Conservation (phyloP, 2,329 filamentous ascomycete species). For the Pseudogymnoascus sp. region DNA sequence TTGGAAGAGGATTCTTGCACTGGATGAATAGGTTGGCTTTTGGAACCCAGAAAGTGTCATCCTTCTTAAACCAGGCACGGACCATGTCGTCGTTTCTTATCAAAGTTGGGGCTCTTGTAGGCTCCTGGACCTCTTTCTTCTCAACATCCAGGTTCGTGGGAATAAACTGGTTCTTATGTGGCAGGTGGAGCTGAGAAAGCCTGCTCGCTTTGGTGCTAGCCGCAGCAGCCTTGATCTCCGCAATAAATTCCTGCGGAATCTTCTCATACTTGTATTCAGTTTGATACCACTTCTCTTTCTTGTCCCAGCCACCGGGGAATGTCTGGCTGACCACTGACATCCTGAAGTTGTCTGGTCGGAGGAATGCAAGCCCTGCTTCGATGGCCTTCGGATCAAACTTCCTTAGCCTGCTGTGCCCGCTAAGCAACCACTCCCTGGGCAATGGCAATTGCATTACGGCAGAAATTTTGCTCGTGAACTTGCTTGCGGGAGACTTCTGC, state of each 20-base stretch:
- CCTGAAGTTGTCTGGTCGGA: conserved; percentile 84
- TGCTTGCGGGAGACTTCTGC: conserved; percentile 83
- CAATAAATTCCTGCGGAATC: conserved; percentile 68
- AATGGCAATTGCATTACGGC: conserved; percentile 87
- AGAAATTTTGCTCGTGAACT: conserved; percentile 79
- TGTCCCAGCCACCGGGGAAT: conserved; percentile 74
- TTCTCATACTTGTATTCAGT: conserved; percentile 84
- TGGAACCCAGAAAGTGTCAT: conserved; percentile 96
- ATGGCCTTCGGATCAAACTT: conserved; percentile 77
- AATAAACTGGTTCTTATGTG: conserved; percentile 92
- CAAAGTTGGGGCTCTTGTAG: conserved; percentile 66
- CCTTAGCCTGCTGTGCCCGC: conserved; percentile 66
- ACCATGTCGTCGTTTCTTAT: conserved; percentile 76
- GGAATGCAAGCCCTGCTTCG: conserved; percentile 60
- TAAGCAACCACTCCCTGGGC: conserved; percentile 80
- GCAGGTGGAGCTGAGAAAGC: conserved; percentile 69
- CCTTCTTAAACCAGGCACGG: conserved; percentile 95
- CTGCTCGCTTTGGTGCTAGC: conserved; percentile 50
- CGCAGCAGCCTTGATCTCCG: conserved; percentile 60
- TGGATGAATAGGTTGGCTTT: conserved; percentile 83
- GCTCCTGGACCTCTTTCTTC: conserved; percentile 79
- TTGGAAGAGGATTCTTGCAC: conserved; percentile 71
- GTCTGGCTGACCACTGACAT: conserved; percentile 77
- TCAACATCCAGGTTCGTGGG: conserved; percentile 89
- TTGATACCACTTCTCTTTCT: conserved; percentile 95